phyloP scores from a whole-genome alignment of 2,329 filamentous ascomycete genomes.

The Fusarium longipes region DNA sequence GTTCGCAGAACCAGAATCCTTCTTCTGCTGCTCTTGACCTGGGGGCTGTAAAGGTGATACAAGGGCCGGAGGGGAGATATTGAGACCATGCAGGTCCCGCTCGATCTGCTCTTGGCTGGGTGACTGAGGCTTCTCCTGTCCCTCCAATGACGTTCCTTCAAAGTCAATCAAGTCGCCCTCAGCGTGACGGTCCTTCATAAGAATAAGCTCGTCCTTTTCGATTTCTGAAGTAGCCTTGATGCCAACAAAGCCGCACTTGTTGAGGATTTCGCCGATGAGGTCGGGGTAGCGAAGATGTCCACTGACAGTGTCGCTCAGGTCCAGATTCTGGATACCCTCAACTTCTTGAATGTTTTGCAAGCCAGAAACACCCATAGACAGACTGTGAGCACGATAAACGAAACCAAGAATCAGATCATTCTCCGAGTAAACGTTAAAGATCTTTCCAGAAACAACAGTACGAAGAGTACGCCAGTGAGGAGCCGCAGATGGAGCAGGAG shows the following conservation, averaged over 20 bases:
- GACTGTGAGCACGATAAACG: slow-evolving; percentile 84
- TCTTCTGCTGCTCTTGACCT: slow-evolving; percentile 2
- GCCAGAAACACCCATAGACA: slow-evolving; percentile 86
- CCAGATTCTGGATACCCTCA: slow-evolving; percentile 69
- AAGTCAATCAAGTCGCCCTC: slow-evolving; percentile 50
- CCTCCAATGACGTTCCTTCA: slow-evolving; percentile 34
- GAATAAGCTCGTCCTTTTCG: slow-evolving; percentile 63
- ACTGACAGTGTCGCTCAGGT: slow-evolving; percentile 64
- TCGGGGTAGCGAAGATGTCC: slow-evolving; percentile 65
- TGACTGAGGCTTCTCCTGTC: slow-evolving; percentile 21
- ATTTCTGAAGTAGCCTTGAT: slow-evolving; percentile 59
- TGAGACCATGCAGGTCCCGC: slow-evolving; percentile 46
- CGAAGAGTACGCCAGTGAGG: slow-evolving; percentile 81
- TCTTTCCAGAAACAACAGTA: slow-evolving; percentile 80
- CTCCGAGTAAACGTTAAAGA: slow-evolving; percentile 89
- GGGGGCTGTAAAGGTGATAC: slow-evolving; percentile 37
- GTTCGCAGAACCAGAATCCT: slow-evolving; percentile 2
- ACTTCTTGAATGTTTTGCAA: slow-evolving; percentile 78
- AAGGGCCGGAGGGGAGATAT: slow-evolving; percentile 45
- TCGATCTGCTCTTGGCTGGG: slow-evolving; percentile 34
- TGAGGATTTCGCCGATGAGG: slow-evolving; percentile 63
- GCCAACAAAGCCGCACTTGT: slow-evolving; percentile 62
- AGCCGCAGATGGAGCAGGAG: slow-evolving; percentile 78
- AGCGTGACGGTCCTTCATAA: slow-evolving; percentile 55
- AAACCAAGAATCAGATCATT: slow-evolving; percentile 91